These are phyloP conservation scores for Dryas integrifolia DNA, from an alignment of 331 rosid species.

Conservation along the genomic window DNA sequence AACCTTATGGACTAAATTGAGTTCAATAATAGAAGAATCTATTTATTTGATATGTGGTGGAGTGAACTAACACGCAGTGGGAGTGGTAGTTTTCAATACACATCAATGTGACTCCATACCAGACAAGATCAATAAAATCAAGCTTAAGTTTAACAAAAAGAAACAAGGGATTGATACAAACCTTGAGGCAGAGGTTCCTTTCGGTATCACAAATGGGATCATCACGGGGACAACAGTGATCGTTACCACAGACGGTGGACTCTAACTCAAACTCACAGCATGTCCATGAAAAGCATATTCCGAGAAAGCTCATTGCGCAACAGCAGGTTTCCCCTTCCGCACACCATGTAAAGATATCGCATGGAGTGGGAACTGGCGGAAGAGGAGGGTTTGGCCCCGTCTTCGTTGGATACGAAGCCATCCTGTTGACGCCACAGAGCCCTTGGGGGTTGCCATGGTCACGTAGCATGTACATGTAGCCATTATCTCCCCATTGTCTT, in stretches of 20 bases:
- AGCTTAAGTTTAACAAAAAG: no score
- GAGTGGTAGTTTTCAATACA: no score
- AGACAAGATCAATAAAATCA: no score
- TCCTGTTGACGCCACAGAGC: conserved; percentile 77
- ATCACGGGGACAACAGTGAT: conserved; percentile 79
- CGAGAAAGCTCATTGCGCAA: conserved; percentile 52
- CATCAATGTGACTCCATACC: no score
- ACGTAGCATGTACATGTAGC: conserved; percentile 65
- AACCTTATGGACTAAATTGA: neutral
- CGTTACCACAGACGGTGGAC: conserved; percentile 79
- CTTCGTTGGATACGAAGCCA: conserved; percentile 83
- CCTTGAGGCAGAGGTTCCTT: conserved; percentile 67
- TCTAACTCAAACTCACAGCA: conserved; percentile 47
- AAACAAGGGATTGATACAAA: conserved; percentile 22
- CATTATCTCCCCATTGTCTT: conserved; percentile 74
- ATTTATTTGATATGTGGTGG: neutral
- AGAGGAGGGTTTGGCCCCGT: conserved; percentile 71
- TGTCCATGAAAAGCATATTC: conserved; percentile 76
- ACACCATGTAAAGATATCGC: conserved; percentile 55
- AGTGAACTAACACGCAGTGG: neutral
- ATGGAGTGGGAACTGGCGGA: conserved; percentile 70
- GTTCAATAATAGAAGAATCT: neutral
- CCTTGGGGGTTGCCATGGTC: conserved; percentile 56
- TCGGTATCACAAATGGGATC: conserved; percentile 65
- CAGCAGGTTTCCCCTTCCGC: conserved; percentile 79